Evolutionary conservation across 306 rosid genomes (phyloP).

Genomic region (Dalbergia oliveri): DNA sequence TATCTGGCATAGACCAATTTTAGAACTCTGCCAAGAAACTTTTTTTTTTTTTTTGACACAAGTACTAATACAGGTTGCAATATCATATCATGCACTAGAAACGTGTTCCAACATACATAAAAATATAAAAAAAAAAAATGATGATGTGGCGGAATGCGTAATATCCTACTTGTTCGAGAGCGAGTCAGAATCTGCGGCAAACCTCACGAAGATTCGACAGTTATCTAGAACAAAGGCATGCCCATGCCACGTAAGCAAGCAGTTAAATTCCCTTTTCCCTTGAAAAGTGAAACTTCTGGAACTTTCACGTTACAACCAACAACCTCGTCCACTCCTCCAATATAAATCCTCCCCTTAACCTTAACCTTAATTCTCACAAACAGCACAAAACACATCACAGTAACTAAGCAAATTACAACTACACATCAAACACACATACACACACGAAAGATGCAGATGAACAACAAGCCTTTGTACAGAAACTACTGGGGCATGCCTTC

Average conservation of each 20-base stretch:
- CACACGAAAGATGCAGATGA: constrained; percentile 37
- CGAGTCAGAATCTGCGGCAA: not conserved
- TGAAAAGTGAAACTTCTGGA: constrained; percentile 56
- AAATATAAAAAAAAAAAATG: not conserved
- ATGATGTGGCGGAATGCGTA: not conserved
- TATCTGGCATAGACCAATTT: too few relatives aligned
- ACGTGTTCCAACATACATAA: not conserved
- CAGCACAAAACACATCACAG: not conserved
- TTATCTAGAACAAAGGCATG: constrained; percentile 26
- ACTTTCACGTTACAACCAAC: constrained; percentile 26
- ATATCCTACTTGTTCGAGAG: not conserved
- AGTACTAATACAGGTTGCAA: too few relatives aligned
- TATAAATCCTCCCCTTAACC: not conserved
- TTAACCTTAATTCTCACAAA: not conserved
- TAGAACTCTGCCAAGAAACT: too few relatives aligned
- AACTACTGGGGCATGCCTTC: constrained; percentile 35
- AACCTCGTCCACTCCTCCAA: not conserved
- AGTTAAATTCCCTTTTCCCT: not conserved
- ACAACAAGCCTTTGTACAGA: constrained; percentile 39
- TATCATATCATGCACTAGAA: too few relatives aligned
- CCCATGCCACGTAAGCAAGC: constrained; percentile 22
- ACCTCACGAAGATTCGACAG: constrained; percentile 41
- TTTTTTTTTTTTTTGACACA: too few relatives aligned
- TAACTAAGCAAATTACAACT: not conserved
- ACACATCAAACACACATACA: not conserved